Evolutionary conservation across 139 green algal genomes (phyloP), one percentile per base, ranked within the genome.

Genomic region (Chlamydomonas applanata): DNA sequence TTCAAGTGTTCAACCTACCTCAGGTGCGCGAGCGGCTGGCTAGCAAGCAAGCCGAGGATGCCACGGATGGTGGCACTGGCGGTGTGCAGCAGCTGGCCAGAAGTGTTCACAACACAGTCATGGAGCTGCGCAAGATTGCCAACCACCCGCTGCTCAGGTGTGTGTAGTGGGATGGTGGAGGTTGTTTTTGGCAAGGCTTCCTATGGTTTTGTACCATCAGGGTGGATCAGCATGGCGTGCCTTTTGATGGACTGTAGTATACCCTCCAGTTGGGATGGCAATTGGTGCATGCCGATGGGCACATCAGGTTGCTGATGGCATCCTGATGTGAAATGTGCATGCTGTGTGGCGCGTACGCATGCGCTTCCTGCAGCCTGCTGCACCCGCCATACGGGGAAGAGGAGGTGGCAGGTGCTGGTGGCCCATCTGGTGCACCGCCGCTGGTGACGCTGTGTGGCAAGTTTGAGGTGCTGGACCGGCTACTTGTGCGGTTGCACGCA

Each of bases 41-140:
- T 2, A 7, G 9, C 4, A 66, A 4, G 61, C 27, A 4, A 24
- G 5, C 29, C 13, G 61, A 25, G 4, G 53, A 61, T 7, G 40
- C 7, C 40, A 49, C 7, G 53, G 53, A 54, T 13, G 45, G 45
- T 13, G 45, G 45, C 45, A 16, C 13, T 54, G 45, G 9, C 7
- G 53, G 20, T 27, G 53, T 27, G 40, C 67, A 73, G 44, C 24
- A 35, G 11, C 27, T 73, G 25, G 45, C 32, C 7, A 53, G 13
- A 9, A 73, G 46, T 40, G 72, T 83, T 11, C 77, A 80, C 60
- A 84, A 80, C 63, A 84, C 73, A 33, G 57, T 93, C 14, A 92
- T 93, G 89, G 87, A 97, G 86, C 88, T 97, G 70, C 79, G 91
- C 49, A 95, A 91, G 73, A 91, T 97, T 74, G 92, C 87, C 82